Percentiles rank a stretch among this genome's conserved stretches.
These are phyloP conservation scores for Penicillium sp. DNA, from an alignment of 2,329 filamentous ascomycete species.

Conservation along the genomic window DNA sequence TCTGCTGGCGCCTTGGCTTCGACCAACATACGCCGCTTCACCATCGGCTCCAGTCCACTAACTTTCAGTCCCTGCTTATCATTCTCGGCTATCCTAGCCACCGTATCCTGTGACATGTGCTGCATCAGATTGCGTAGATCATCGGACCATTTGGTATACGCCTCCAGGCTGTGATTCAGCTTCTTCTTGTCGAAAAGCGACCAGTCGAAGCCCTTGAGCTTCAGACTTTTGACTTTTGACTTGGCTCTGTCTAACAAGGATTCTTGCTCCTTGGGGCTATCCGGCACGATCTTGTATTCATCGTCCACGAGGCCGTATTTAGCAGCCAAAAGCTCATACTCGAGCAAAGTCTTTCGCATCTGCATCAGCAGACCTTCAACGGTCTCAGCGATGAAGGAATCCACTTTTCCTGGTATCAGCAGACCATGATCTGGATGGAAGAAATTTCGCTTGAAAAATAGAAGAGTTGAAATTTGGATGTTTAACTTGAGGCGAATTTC, in stretches of 20 bases:
- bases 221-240: constrained; percentile 26
- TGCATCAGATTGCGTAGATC: constrained; percentile 34
- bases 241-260: constrained; percentile 29
- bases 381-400: constrained; percentile 23
- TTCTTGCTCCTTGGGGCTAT: constrained; percentile 23
- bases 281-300: constrained; percentile 8
- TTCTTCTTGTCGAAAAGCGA: constrained; percentile 37
- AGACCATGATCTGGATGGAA: constrained; percentile 29
- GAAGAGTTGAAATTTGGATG: constrained; percentile 28
- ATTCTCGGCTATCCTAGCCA: constrained; percentile 18
- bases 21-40: constrained; percentile 28
- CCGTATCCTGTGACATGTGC: constrained; percentile 31
- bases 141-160: constrained; percentile 33
- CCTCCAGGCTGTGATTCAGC: constrained; percentile 26
- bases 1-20: constrained; percentile 24
- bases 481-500: constrained; percentile 30
- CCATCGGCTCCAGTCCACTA: constrained; percentile 30
- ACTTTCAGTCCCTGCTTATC: constrained; percentile 21
- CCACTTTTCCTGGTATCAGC: constrained; percentile 26
- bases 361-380: constrained; percentile 26
- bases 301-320: constrained; percentile 26
- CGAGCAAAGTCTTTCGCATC: constrained; percentile 27
- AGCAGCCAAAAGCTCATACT: constrained; percentile 27
- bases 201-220: constrained; percentile 35
- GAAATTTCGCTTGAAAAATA: constrained; percentile 30